Conservation (phyloP, 306 rosid species). For the Canavalia gladiata region DNA sequence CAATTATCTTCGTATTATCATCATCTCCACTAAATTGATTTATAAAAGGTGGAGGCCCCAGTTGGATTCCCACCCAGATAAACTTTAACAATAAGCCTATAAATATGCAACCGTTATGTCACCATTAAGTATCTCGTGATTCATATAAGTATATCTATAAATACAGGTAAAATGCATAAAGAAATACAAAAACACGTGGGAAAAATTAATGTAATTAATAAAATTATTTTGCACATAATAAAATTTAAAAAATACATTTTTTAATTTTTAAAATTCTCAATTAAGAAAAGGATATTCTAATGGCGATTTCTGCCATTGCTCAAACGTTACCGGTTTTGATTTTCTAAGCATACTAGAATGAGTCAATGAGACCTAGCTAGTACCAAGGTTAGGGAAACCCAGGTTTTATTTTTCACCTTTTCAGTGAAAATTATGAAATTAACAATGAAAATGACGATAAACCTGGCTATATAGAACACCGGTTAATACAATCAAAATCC, state of each 20-base stretch:
- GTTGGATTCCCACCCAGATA: slow-evolving; percentile 29
- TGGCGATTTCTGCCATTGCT: neutral
- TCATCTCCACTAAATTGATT: slow-evolving; percentile 44
- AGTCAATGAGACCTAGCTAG: neutral
- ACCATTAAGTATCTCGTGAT: neutral
- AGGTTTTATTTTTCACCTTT: slow-evolving; percentile 8
- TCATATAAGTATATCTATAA: neutral
- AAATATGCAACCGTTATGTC: neutral
- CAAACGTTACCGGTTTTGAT: neutral
- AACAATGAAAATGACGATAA: neutral
- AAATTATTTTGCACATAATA: neutral
- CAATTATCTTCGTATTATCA: slow-evolving; percentile 39
- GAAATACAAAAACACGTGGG: too few species aligned
- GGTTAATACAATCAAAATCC: slow-evolving; percentile 25
- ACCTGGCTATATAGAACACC: neutral
- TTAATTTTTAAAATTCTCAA: neutral
- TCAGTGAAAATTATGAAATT: neutral
- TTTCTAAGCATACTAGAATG: neutral
- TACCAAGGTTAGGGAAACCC: neutral
- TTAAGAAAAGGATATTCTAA: neutral
- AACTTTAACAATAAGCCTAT: neutral
- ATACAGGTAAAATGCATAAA: neutral
- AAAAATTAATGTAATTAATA: too few species aligned
- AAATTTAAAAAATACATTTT: neutral
- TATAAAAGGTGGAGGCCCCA: slow-evolving; percentile 13